Percentiles rank a stretch among this genome's conserved stretches.
phyloP scores from a whole-genome alignment of 306 rosid species.

The Begonia peltatifolia region DNA sequence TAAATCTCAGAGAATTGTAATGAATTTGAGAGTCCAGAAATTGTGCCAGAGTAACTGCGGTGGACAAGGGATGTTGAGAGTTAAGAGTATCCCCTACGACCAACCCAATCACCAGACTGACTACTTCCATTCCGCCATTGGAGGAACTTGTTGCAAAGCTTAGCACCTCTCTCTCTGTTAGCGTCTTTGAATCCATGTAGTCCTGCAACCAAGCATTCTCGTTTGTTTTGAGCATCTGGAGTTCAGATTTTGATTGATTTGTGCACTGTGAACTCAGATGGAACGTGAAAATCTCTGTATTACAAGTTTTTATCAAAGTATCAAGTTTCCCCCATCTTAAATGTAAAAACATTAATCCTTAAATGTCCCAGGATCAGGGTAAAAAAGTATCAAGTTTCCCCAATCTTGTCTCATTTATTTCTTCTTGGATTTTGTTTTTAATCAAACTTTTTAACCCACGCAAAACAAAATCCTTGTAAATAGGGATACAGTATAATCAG shows the following conservation, averaged over 20 bases:
- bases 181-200: slow-evolving; percentile 17
- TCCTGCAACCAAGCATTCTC: slow-evolving; percentile 2
- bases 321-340: too few relatives aligned
- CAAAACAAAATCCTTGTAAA: too few relatives aligned
- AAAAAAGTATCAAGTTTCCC: too few relatives aligned
- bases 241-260: too few relatives aligned
- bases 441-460: too few relatives aligned
- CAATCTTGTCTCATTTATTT: too few relatives aligned
- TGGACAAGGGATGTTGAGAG: not conserved
- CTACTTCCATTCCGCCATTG: slow-evolving; percentile 15
- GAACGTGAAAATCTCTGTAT: not conserved
- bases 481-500: too few relatives aligned
- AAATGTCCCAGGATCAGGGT: not conserved
- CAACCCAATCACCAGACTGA: slow-evolving; percentile 20
- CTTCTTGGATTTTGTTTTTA: too few relatives aligned
- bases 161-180: slow-evolving; percentile 18
- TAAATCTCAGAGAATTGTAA: slow-evolving; percentile 7
- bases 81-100: slow-evolving; percentile 12
- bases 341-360: too few relatives aligned
- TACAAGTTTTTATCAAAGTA: too few relatives aligned
- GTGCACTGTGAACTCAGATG: not conserved
- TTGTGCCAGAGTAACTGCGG: slow-evolving; percentile 6
- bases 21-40: slow-evolving; percentile 1
- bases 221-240: not conserved
- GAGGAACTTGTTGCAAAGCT: slow-evolving; percentile 5